Percentiles rank a stretch among this genome's conserved stretches.
Conservation (phyloP, 1,284 basidiomycete genomes). For the Leccinum ponderosum region DNA sequence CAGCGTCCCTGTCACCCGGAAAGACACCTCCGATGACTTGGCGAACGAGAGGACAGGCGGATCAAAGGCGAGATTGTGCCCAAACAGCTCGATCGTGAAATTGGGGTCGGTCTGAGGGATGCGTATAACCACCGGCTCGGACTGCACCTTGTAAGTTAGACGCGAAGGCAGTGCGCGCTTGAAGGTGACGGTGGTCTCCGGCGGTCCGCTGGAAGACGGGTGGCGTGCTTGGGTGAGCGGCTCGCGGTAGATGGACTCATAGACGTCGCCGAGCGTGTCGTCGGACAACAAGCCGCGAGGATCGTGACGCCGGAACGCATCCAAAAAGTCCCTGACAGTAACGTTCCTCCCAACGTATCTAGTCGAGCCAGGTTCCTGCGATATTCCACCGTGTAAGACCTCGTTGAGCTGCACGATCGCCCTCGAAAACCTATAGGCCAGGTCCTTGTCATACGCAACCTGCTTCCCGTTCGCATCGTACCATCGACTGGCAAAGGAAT, state of each 20-base stretch:
- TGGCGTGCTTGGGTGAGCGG: constrained; percentile 73
- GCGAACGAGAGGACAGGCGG: constrained; percentile 80
- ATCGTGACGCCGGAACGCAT: constrained; percentile 78
- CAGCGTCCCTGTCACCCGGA: constrained; percentile 80
- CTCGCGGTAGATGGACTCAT: constrained; percentile 72
- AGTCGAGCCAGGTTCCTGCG: constrained; percentile 61
- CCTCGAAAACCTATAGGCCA: constrained; percentile 77
- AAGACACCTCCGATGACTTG: constrained; percentile 76
- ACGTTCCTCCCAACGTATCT: constrained; percentile 65
- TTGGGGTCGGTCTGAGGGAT: constrained; percentile 80
- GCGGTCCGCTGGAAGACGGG: constrained; percentile 40
- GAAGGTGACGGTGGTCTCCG: constrained; percentile 62
- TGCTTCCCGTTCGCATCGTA: constrained; percentile 83
- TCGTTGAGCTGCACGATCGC: constrained; percentile 89
- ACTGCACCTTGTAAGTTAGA: constrained; percentile 83
- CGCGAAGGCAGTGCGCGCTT: constrained; percentile 74
- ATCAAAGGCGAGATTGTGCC: constrained; percentile 85
- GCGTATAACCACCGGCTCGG: constrained; percentile 80
- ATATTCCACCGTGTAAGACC: constrained; percentile 66
- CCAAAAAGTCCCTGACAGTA: constrained; percentile 73
- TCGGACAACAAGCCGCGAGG: constrained; percentile 67
- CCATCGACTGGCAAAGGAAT: constrained; percentile 89
- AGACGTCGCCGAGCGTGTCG: constrained; percentile 73
- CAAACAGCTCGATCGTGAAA: constrained; percentile 79
- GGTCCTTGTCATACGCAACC: constrained; percentile 77